Conservation (phyloP, 306 rosid genomes). For the Lathyrus aphaca region DNA sequence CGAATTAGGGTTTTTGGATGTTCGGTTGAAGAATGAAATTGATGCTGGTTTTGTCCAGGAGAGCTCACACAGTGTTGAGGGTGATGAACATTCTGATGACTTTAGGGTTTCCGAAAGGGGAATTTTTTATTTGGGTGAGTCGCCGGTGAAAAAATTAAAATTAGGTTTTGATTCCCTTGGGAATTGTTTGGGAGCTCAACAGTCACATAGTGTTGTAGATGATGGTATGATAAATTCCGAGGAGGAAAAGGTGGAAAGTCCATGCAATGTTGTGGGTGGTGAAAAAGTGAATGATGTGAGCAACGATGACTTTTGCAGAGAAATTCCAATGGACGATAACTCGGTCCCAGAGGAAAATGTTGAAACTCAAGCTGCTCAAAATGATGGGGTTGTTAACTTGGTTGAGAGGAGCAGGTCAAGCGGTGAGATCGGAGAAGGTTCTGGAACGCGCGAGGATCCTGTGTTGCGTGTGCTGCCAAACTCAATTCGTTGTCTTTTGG, state of each 20-base stretch:
- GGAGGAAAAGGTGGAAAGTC: background rate
- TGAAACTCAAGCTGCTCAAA: background rate
- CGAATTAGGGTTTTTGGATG: constrained; percentile 45
- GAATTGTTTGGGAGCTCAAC: background rate
- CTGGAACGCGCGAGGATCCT: background rate
- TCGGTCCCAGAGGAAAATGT: background rate
- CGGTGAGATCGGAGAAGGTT: constrained; percentile 20
- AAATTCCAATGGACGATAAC: background rate
- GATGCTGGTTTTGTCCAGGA: background rate
- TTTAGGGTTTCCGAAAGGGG: constrained; percentile 31
- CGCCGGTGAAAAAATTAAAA: constrained; percentile 41
- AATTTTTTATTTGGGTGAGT: constrained; percentile 25
- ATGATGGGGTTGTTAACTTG: background rate
- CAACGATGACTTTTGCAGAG: background rate
- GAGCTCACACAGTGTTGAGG: background rate
- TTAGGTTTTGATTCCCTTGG: background rate
- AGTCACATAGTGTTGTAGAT: background rate
- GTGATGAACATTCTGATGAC: background rate
- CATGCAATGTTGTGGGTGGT: background rate
- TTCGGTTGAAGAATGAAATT: background rate
- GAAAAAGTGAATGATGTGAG: background rate
- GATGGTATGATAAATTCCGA: background rate
- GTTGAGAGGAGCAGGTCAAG: background rate
- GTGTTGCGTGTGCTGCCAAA: constrained; percentile 35
- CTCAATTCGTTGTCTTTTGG: constrained; percentile 7